A percentile compares a stretch with the other conserved stretches of the same genome.
phyloP scores from a whole-genome alignment of 345 rosid genomes.

The Eucalyptus curtisii region DNA sequence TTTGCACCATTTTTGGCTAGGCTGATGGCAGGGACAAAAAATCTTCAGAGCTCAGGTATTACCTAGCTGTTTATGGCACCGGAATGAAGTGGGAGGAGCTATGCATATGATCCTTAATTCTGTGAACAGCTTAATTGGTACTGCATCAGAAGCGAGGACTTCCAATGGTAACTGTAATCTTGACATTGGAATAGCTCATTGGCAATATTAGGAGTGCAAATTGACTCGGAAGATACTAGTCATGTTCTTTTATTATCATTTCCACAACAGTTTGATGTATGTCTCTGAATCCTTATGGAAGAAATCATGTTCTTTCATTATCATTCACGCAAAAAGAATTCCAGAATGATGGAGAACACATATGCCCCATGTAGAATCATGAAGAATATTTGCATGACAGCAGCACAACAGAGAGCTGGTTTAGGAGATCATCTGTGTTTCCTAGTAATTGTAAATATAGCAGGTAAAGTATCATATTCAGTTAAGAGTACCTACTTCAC shows the following conservation, averaged over 20 bases:
- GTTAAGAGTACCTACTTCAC: neutral
- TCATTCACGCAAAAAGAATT: too few species aligned
- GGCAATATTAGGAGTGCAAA: neutral
- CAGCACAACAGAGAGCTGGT: neutral
- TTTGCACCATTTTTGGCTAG: neutral
- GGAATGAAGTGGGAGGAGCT: neutral
- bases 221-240: neutral
- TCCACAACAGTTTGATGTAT: fast-evolving
- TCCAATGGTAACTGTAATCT: neutral
- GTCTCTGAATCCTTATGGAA: too few species aligned
- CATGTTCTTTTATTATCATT: neutral
- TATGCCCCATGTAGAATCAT: too few species aligned
- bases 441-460: neutral
- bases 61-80: neutral
- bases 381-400: too few species aligned
- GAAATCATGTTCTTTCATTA: neutral
- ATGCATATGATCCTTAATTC: neutral
- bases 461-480: too few species aligned
- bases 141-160: neutral
- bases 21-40: neutral
- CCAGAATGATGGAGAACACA: too few species aligned
- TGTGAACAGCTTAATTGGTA: neutral
- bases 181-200: neutral
- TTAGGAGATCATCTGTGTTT: neutral
- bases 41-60: fast-evolving